Conservation (phyloP, 2,329 filamentous ascomycete genomes). For the Colletotrichum lindemuthianum region DNA sequence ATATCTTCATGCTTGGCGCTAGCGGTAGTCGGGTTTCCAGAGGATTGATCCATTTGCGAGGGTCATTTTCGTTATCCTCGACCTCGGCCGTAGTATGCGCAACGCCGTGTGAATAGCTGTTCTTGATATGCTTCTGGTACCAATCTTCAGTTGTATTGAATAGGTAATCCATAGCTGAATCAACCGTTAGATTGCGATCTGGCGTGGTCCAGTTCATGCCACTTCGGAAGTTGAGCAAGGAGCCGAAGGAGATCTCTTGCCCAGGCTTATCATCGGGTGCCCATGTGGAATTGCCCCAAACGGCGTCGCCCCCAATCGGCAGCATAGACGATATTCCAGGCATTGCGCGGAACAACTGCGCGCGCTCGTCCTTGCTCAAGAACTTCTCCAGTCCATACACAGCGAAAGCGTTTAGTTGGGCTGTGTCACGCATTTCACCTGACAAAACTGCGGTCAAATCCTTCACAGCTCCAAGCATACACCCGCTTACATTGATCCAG, state of each 20-base stretch:
- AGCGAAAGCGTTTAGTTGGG: conserved; percentile 94
- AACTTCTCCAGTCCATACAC: conserved; percentile 98
- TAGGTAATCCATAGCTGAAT: conserved; percentile 80
- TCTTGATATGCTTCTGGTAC: conserved; percentile 79
- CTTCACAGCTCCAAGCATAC: conserved; percentile 95
- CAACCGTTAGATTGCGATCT: conserved; percentile 81
- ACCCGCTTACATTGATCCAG: conserved; percentile 98
- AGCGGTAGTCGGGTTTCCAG: conserved; percentile 87
- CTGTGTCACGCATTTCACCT: conserved; percentile 98
- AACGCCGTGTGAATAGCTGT: conserved; percentile 88
- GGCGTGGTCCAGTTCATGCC: conserved; percentile 71
- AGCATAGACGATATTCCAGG: conserved; percentile 97
- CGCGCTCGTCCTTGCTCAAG: conserved; percentile 87
- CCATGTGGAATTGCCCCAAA: conserved; percentile 92
- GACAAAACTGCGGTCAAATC: conserved; percentile 90
- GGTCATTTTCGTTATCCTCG: conserved; percentile 80
- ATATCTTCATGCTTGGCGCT: conserved; percentile 91
- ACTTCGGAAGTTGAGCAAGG: conserved; percentile 83
- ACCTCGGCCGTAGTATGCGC: conserved; percentile 84
- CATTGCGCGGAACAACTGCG: conserved; percentile 96
- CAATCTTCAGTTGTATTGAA: conserved; percentile 83
- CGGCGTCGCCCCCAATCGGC: conserved; percentile 88
- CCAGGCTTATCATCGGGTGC: conserved; percentile 86
- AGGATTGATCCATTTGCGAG: conserved; percentile 92
- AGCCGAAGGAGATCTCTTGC: conserved; percentile 80